Percentiles rank a stretch among this genome's conserved stretches.
These are phyloP conservation scores for Leishmania tarentolae DNA, from an alignment of 208 protist species.

Conservation along the genomic window DNA sequence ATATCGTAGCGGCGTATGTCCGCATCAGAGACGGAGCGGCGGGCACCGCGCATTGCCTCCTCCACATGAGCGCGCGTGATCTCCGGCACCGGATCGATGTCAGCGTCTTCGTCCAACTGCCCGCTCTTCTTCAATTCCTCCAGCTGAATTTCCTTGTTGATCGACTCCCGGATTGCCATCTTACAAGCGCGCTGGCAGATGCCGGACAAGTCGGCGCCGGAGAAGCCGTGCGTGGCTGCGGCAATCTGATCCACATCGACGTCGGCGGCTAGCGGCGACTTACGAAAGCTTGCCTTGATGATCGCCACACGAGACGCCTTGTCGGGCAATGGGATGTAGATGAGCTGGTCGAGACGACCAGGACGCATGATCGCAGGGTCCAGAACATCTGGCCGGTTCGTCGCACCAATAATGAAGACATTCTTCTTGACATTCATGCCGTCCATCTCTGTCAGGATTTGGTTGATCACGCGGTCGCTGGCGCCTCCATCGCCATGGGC, in stretches of 20 bases:
- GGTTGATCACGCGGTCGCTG: slow-evolving; percentile 99
- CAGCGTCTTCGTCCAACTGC: slow-evolving; percentile 62
- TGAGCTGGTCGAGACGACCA: slow-evolving; percentile 94
- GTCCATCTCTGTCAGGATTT: slow-evolving; percentile 99
- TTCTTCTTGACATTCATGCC: slow-evolving; percentile 99
- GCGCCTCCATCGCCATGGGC: slow-evolving; percentile 97
- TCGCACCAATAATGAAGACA: slow-evolving; percentile 99
- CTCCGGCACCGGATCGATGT: slow-evolving; percentile 87
- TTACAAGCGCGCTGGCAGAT: slow-evolving; percentile 94
- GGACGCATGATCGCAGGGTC: slow-evolving; percentile 99
- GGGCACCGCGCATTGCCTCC: slow-evolving; percentile 88
- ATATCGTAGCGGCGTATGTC: slow-evolving; percentile 94
- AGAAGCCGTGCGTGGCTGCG: slow-evolving; percentile 97
- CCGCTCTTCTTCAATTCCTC: slow-evolving; percentile 70
- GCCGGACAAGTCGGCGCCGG: slow-evolving; percentile 98
- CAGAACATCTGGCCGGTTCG: slow-evolving; percentile 99
- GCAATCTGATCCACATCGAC: slow-evolving; percentile 98
- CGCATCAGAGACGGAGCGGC: slow-evolving; percentile 91
- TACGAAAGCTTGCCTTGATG: slow-evolving; percentile 97
- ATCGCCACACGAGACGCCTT: slow-evolving; percentile 95
- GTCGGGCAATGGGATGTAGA: slow-evolving; percentile 99
- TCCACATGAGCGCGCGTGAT: slow-evolving; percentile 93
- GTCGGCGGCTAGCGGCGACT: slow-evolving; percentile 96
- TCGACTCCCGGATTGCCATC: slow-evolving; percentile 92
- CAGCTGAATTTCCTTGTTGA: slow-evolving; percentile 87